Evolutionary conservation across 1,284 basidiomycete genomes (phyloP).

Genomic region (Golubevia pallescens): DNA sequence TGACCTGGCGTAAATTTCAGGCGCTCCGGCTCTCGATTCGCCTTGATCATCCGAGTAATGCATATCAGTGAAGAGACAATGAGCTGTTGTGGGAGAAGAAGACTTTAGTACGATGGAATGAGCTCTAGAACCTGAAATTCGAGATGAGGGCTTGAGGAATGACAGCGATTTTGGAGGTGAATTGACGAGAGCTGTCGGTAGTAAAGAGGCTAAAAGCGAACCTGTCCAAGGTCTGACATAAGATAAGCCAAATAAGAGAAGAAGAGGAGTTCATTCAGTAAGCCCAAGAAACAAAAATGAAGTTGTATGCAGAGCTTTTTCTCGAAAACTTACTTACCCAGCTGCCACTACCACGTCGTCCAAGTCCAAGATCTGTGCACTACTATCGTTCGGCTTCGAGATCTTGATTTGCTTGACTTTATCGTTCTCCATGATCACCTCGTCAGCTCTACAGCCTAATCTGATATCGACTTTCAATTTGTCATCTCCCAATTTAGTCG

Average conservation of each 20-base stretch:
- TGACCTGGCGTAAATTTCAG: constrained; percentile 51
- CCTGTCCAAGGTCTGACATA: constrained; percentile 49
- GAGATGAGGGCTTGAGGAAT: constrained; percentile 27
- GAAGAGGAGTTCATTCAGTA: no score
- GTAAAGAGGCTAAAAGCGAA: constrained; percentile 29
- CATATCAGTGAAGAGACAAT: constrained; percentile 59
- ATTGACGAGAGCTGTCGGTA: constrained; percentile 14
- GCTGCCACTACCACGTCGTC: constrained; percentile 28
- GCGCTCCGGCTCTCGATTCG: constrained; percentile 37
- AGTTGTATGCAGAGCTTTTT: not conserved
- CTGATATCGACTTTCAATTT: constrained; percentile 28
- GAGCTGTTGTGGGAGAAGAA: constrained; percentile 29
- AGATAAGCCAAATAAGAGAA: not conserved
- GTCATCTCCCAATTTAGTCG: constrained; percentile 21
- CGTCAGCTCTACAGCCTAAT: constrained; percentile 11
- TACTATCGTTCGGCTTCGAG: constrained; percentile 9
- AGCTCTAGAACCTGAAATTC: constrained; percentile 49
- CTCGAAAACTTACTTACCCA: constrained; percentile 16
- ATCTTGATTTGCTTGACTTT: constrained; percentile 26
- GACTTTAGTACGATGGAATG: constrained; percentile 48
- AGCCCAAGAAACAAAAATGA: not conserved
- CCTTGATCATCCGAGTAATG: constrained; percentile 25
- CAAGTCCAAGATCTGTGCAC: constrained; percentile 13
- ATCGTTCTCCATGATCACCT: constrained; percentile 16
- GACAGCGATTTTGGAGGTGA: constrained; percentile 17